phyloP scores from a whole-genome alignment of 805 yeast genomes.

The Myxozyma sirexii region DNA sequence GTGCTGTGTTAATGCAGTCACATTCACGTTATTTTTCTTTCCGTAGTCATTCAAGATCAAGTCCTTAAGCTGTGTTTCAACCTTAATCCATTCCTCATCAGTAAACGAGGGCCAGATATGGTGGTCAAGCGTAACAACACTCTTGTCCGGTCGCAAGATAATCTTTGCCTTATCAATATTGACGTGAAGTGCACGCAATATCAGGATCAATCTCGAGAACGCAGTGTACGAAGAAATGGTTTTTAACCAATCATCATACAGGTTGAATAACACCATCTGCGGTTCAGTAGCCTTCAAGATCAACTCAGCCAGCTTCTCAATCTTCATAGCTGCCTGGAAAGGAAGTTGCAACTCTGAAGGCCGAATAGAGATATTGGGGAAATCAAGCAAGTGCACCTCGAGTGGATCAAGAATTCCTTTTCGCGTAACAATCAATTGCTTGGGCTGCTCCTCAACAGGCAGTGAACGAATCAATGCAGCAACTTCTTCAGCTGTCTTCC shows the following conservation, averaged over 20 bases:
- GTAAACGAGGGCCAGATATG: conserved; percentile 92
- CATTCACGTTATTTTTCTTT: conserved; percentile 79
- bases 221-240: conserved; percentile 88
- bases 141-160: conserved; percentile 73
- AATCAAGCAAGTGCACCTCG: conserved; percentile 95
- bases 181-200: conserved; percentile 80
- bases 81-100: conserved; percentile 89
- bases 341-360: conserved; percentile 90
- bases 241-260: conserved; percentile 93
- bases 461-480: conserved; percentile 86
- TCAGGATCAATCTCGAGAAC: conserved; percentile 79
- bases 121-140: conserved; percentile 68
- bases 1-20: conserved; percentile 84
- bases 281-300: conserved; percentile 89
- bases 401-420: conserved; percentile 92
- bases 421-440: conserved; percentile 85
- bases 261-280: conserved; percentile 84
- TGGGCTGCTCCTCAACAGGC: conserved; percentile 93
- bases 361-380: conserved; percentile 86
- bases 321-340: conserved; percentile 79
- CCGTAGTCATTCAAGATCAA: conserved; percentile 84
- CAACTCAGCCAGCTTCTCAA: conserved; percentile 75
- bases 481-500: conserved; percentile 98
- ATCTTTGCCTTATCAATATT: conserved; percentile 75
- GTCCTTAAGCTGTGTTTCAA: conserved; percentile 86